Evolutionary conservation across 306 rosid genomes (phyloP), one percentile per base, ranked within the genome.

Genomic region (Rosa persica): DNA sequence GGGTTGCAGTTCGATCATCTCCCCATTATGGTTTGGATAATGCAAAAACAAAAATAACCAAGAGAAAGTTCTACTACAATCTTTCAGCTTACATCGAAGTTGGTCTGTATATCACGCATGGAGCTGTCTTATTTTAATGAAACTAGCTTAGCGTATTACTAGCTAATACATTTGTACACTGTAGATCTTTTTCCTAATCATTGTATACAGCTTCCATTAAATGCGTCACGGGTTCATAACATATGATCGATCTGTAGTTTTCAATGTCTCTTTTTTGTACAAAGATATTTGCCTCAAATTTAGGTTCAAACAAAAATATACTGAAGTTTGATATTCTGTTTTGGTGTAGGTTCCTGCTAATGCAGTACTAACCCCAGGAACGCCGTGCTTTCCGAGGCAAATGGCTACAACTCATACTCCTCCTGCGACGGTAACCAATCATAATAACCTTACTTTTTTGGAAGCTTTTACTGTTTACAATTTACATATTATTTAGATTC

Each of bases 381-480:
- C 94, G 55, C 88, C 84, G 7, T 87, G 83, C 67, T 94, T 89
- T 57, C 88, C 92, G 57, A 92, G 85, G 51, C 85, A 90, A 73
- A 85, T 89, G 73, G 69, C 89, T 34, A 64, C 42, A 15, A 27
- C 69, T 64, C 69, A 27, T 58, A 10, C 30, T 61, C 36, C 40
- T 54, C 44, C 89, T 42, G 57, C 88, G 84, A 40, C 78, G 81
- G 89, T 93, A 87, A 85, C 69, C 67, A 67, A 23, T 76, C 74
- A 8, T 5, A 62, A n/a, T 5, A 62, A n/a, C 81, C 73, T 70
- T 81, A 73, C 73, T 47, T 6, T 6, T 86, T 84, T 87, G 90
- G 93, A 77, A 44, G 47, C 64, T 77, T 79, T 75, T 84, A 70
- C n/a, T 0, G 61, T n/a, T 20, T n/a, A 54, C 10, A 4, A 60